phyloP scores from a whole-genome alignment of 305 asterid species.

The Ilex paraguariensis region DNA sequence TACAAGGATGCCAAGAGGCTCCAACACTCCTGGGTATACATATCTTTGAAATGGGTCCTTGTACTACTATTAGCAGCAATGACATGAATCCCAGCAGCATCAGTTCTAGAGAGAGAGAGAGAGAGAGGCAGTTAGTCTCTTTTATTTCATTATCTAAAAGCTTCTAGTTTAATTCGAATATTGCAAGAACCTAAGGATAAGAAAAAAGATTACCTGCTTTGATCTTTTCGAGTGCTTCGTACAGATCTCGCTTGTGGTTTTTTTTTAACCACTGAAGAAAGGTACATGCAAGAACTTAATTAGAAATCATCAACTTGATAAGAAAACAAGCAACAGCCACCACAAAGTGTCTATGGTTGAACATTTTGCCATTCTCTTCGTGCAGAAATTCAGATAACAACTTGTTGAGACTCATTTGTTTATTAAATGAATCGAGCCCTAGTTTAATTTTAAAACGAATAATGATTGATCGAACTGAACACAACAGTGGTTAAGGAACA shows the following conservation, averaged over 20 bases:
- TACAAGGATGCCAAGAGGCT: constrained; percentile 80
- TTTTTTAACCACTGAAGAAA: constrained; percentile 59
- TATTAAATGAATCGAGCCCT: no score
- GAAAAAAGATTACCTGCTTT: constrained; percentile 50
- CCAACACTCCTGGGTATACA: constrained; percentile 57
- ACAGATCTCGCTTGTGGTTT: constrained; percentile 39
- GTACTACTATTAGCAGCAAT: constrained; percentile 49
- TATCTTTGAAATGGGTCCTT: constrained; percentile 36
- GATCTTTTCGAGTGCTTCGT: constrained; percentile 72
- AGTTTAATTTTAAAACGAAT: no score
- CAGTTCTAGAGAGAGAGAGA: constrained; percentile 35
- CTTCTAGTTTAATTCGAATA: neutral
- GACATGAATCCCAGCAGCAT: constrained; percentile 87
- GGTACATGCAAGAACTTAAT: no score
- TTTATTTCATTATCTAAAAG: neutral
- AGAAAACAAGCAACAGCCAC: no score
- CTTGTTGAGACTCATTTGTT: no score
- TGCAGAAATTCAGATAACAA: no score
- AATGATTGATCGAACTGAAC: no score
- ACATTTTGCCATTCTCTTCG: no score
- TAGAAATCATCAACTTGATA: no score
- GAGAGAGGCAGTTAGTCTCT: neutral
- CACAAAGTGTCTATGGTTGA: no score
- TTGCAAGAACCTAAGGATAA: neutral
- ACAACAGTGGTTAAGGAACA: no score